Conservation (phyloP, 345 rosid genomes). For the Salix suchowensis region DNA sequence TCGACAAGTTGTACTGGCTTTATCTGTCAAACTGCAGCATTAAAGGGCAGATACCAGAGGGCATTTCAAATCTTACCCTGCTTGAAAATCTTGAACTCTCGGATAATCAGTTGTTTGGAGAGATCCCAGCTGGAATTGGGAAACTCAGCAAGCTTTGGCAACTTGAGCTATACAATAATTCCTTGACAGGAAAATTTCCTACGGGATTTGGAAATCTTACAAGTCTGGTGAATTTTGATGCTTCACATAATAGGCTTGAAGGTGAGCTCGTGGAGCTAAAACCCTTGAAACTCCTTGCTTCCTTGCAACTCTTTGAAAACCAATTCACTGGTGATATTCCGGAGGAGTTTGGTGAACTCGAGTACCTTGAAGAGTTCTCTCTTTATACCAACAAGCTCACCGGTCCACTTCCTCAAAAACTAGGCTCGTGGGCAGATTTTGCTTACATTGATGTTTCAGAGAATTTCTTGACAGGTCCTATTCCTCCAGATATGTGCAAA, state of each 20-base stretch:
- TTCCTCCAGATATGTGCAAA: conserved; percentile 82
- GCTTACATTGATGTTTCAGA: conserved; percentile 63
- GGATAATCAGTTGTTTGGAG: conserved; percentile 50
- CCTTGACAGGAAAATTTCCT: conserved; percentile 60
- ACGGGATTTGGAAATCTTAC: conserved; percentile 54
- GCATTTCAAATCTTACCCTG: conserved; percentile 46
- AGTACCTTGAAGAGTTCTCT: conserved; percentile 46
- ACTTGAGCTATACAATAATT: conserved; percentile 69
- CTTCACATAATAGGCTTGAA: conserved; percentile 50
- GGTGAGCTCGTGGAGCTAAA: conserved; percentile 59
- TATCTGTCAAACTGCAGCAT: conserved; percentile 69
- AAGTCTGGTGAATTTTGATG: conserved; percentile 50
- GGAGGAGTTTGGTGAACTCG: conserved; percentile 56
- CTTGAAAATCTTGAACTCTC: conserved; percentile 67
- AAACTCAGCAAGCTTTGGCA: conserved; percentile 49
- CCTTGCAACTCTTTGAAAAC: conserved; percentile 60
- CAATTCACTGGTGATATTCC: conserved; percentile 65
- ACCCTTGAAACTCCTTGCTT: conserved; percentile 42
- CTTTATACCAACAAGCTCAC: conserved; percentile 62
- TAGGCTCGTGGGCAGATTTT: conserved; percentile 60
- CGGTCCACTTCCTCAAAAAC: conserved; percentile 56
- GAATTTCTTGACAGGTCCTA: conserved; percentile 64
- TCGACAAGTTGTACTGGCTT: conserved; percentile 56
- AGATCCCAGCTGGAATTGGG: conserved; percentile 51
- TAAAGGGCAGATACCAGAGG: conserved; percentile 63